Base-by-base conservation (phyloP, 768 basidiomycete species). In the Pluteus cervinus region DNA sequence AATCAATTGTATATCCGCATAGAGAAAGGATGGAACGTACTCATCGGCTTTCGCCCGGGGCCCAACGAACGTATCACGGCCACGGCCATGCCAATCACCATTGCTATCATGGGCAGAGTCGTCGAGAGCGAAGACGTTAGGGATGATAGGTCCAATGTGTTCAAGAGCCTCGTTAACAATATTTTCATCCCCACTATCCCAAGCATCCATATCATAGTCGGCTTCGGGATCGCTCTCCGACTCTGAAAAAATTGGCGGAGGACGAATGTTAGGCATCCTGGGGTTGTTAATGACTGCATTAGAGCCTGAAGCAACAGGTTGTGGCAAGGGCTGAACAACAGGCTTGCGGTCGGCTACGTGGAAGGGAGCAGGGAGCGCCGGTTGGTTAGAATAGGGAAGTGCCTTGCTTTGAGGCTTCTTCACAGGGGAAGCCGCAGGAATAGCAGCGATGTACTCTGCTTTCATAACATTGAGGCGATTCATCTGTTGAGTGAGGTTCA, bases 1-100 rank as follows among this genome's bases (percentile, higher is more conserved):
- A 39, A 24, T 16, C 36, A 41, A 23, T 21, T 20, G 15, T 29
- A 29, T 37, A 10, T 25, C 14, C 24, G 11, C 16, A 14, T 8
- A 23, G 7, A 37, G 17, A 26, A n/a, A 12, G 15, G 24, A 32
- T 26, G 31, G 33, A 16, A 60, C 69, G 24, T 53, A 78, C 77
- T 79, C 76, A 38, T 72, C 68, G 7, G 65, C 59, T 18, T 62
- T 60, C 4, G 69, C 73, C 21, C 61, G 60, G 10, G 73, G 72
- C 0, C 71, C 73, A 3, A 45, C 41, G 45, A 67, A 75, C 3
- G 52, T 48, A 43, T 75, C 71, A 14, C 58, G 54, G 7, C 68
- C 70, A 2, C 69, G 60, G 5, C 75, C 73, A 43, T 67, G 1
- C 28, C 24, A 20, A 18, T 41, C 40, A 14, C 49, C 41, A 29